A percentile compares a stretch with the other conserved stretches of the same genome.
These are phyloP conservation scores for Chaetomium olivaceum DNA, from an alignment of 2,329 filamentous ascomycete genomes.

Conservation along the genomic window DNA sequence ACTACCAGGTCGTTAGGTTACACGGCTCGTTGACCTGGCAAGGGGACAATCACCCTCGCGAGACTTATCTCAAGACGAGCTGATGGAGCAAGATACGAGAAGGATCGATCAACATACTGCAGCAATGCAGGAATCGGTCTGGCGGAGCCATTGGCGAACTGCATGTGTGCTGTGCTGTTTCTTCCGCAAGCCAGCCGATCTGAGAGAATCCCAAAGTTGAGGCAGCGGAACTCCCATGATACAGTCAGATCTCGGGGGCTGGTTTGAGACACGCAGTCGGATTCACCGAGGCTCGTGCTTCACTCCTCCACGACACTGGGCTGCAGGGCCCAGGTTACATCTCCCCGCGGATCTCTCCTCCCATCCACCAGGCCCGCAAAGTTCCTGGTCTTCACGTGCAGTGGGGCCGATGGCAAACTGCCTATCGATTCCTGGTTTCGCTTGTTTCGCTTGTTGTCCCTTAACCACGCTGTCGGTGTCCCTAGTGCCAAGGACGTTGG, in stretches of 20 bases:
- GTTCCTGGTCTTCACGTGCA: background rate
- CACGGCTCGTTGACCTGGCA: conserved; percentile 3
- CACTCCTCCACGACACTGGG: background rate
- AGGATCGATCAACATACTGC: background rate
- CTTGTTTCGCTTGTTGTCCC: conserved; percentile 4
- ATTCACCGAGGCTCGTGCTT: background rate
- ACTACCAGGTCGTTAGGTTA: conserved; percentile 18
- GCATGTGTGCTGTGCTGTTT: background rate
- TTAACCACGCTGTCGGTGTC: conserved; percentile 13
- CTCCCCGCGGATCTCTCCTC: background rate
- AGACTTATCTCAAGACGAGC: background rate
- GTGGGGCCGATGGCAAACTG: conserved; percentile 1
- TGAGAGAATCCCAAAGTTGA: background rate
- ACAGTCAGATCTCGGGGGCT: background rate
- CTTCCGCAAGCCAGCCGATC: background rate
- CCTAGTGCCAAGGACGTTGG: background rate
- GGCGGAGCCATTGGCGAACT: background rate
- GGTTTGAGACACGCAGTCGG: background rate
- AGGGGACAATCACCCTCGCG: background rate
- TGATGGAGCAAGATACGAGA: background rate
- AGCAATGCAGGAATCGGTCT: background rate
- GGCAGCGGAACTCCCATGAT: background rate
- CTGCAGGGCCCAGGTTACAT: conserved; percentile 13
- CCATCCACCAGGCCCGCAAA: background rate
- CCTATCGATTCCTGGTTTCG: background rate